Evolutionary conservation across 2,329 filamentous ascomycete genomes (phyloP).

Genomic region (Chaetomium sp.): DNA sequence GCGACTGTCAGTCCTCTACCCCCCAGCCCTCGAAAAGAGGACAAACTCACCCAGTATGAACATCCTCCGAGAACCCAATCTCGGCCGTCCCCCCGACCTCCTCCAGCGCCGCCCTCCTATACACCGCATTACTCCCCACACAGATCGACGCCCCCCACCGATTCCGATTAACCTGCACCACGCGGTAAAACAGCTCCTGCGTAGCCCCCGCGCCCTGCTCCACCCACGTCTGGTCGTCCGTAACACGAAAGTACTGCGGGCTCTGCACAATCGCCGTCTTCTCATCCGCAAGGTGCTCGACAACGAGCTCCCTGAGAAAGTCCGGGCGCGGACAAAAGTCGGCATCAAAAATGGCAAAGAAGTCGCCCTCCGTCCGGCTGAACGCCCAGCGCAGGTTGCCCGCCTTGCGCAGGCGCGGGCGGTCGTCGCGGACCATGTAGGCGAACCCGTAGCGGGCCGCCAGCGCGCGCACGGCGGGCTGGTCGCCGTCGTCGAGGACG

Average conservation of each 20-base stretch:
- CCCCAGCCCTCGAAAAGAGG: background rate
- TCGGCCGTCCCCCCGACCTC: slow-evolving; percentile 47
- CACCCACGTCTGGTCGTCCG: slow-evolving; percentile 46
- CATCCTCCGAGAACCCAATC: slow-evolving; percentile 48
- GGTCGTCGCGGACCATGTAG: slow-evolving; percentile 46
- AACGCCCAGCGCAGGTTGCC: slow-evolving; percentile 49
- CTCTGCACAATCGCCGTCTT: slow-evolving; percentile 47
- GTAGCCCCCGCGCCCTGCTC: slow-evolving; percentile 48
- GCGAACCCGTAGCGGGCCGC: slow-evolving; percentile 41
- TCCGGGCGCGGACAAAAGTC: slow-evolving; percentile 48
- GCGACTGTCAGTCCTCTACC: background rate
- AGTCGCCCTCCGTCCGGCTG: slow-evolving; percentile 43
- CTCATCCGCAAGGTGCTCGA: slow-evolving; percentile 44
- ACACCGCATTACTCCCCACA: slow-evolving; percentile 47
- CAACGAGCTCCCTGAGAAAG: slow-evolving; percentile 45
- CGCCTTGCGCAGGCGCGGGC: slow-evolving; percentile 46
- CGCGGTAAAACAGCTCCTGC: slow-evolving; percentile 48
- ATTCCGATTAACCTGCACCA: slow-evolving; percentile 47
- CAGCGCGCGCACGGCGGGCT: slow-evolving; percentile 36
- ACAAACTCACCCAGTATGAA: slow-evolving; percentile 44
- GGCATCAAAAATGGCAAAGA: slow-evolving; percentile 48
- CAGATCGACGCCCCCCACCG: slow-evolving; percentile 47
- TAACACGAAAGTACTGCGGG: slow-evolving; percentile 47
- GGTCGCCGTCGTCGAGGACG: slow-evolving; percentile 46
- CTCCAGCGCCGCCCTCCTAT: slow-evolving; percentile 44